Conservation (phyloP, 441 rosid species). For the Gossypium trilobum region DNA sequence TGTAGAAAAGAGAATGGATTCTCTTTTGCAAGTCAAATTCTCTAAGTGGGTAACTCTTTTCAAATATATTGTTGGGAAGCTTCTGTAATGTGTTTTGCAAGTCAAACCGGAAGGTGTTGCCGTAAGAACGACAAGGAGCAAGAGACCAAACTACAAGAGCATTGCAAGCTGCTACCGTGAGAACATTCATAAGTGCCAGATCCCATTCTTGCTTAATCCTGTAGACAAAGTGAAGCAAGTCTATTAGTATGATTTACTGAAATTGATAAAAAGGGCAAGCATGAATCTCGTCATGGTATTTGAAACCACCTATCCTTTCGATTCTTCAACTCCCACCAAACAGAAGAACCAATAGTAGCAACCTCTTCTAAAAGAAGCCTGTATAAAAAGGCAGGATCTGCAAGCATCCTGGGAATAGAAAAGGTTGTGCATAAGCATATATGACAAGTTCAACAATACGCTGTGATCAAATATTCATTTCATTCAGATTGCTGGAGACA, state of each 20-base stretch:
- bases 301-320: conserved; percentile 67
- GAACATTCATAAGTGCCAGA: conserved; percentile 81
- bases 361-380: conserved; percentile 80
- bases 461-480: conserved; percentile 1
- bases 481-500: conserved; percentile 2
- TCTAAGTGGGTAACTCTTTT: conserved; percentile 77
- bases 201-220: conserved; percentile 94
- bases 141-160: conserved; percentile 81
- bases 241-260: conserved; percentile 13
- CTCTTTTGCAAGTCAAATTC: conserved; percentile 86
- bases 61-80: conserved; percentile 90
- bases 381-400: conserved; percentile 86
- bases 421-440: conserved; percentile 15
- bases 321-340: conserved; percentile 84
- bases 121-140: conserved; percentile 91
- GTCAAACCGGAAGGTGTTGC: conserved; percentile 80
- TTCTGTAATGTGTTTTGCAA: conserved; percentile 89
- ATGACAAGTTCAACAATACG: neutral
- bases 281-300: neutral
- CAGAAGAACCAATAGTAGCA: conserved; percentile 77
- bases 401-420: conserved; percentile 66
- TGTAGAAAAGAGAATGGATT: conserved; percentile 67
- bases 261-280: conserved; percentile 10
- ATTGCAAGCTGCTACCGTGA: conserved; percentile 78
- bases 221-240: conserved; percentile 18